Evolutionary conservation across 805 yeast genomes (phyloP).

Genomic region (Sporopachydermia lactativora): DNA sequence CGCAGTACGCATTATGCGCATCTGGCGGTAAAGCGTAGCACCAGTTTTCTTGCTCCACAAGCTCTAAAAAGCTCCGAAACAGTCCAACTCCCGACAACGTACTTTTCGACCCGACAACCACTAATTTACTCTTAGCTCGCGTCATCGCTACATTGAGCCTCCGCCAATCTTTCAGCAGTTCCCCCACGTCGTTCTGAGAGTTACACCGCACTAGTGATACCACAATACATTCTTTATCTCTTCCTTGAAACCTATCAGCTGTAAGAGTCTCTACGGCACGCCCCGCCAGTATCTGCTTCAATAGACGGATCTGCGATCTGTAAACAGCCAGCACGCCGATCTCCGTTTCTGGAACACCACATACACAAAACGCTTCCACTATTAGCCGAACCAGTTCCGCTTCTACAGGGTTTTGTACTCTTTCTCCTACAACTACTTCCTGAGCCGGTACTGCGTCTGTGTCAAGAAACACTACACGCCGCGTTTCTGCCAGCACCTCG

Average conservation of each 20-base stretch:
- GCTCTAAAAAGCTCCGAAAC: conserved; percentile 42
- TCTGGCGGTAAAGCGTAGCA: conserved; percentile 36
- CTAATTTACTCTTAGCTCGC: conserved; percentile 70
- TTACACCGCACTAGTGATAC: conserved; percentile 85
- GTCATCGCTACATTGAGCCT: conserved; percentile 92
- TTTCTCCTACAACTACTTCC: conserved; percentile 47
- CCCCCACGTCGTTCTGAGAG: conserved; percentile 50
- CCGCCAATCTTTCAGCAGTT: conserved; percentile 75
- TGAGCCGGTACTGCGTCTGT: conserved; percentile 54
- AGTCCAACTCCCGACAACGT: conserved; percentile 42
- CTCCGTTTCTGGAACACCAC: conserved; percentile 44
- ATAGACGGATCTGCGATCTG: conserved; percentile 57
- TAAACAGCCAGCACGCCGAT: conserved; percentile 89
- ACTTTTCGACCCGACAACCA: conserved; percentile 65
- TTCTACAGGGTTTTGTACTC: conserved; percentile 61
- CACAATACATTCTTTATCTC: conserved; percentile 85
- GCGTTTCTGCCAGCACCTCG: conserved; percentile 35
- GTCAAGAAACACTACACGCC: conserved; percentile 62
- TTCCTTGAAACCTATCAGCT: conserved; percentile 92
- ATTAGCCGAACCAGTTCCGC: conserved; percentile 49
- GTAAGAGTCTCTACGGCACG: conserved; percentile 63
- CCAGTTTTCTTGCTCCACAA: conserved; percentile 51
- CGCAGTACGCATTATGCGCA: conserved; percentile 27
- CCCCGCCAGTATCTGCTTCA: conserved; percentile 20
- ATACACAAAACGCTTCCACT: conserved; percentile 37